Evolutionary conservation across 225 moss, liverwort and hornwort genomes (phyloP).

Genomic region (Thuidium tamariscinum): DNA sequence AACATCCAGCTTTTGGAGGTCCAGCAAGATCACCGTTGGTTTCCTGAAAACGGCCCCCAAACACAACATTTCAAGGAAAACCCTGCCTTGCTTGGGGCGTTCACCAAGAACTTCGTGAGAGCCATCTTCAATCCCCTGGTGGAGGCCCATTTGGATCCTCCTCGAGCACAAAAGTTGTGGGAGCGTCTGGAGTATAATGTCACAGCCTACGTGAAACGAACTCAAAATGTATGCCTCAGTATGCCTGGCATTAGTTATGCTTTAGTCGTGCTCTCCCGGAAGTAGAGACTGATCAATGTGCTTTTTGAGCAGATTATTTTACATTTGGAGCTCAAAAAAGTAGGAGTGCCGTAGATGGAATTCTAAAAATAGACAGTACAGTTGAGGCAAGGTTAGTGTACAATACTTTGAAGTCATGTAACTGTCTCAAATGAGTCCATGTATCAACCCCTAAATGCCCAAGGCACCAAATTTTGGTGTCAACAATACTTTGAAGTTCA

Average conservation of each 20-base stretch:
- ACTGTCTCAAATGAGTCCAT: too few species aligned
- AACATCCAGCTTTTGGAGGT: conserved; percentile 12
- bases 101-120: background rate
- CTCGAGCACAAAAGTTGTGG: conserved; percentile 1
- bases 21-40: background rate
- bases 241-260: conserved; percentile 7
- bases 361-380: background rate
- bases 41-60: background rate
- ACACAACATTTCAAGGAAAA: background rate
- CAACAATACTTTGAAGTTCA: too few species aligned
- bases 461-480: too few species aligned
- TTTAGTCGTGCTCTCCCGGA: background rate
- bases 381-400: too few species aligned
- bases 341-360: too few species aligned
- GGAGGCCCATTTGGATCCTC: conserved; percentile 6
- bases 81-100: background rate
- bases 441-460: too few species aligned
- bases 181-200: conserved; percentile 2
- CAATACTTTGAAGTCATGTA: too few species aligned
- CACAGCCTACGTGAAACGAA: background rate
- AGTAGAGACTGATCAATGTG: background rate
- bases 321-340: background rate
- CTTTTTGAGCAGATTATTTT: too few species aligned
- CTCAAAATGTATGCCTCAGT: background rate
- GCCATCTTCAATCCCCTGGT: conserved; percentile 20